Evolutionary conservation across 192 early-diverging fungal species (phyloP), one percentile per base, ranked within the genome.

Genomic region (Coemansia sp.): DNA sequence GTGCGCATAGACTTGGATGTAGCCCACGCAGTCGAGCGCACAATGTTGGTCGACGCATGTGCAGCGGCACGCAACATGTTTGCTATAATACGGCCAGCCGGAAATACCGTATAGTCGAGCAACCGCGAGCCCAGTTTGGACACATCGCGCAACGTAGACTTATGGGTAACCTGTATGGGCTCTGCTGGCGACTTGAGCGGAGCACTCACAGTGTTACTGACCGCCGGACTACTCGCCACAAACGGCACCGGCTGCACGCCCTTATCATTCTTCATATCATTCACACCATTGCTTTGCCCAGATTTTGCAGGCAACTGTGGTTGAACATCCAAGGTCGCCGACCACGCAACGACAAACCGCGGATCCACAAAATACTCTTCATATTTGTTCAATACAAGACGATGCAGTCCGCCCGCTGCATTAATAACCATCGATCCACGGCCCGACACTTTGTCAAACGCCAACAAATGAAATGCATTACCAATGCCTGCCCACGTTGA

Each of bases 331-430:
- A 80, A 54, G 5, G 64, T 55, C 0, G 64, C 50, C 29, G 77
- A 63, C 77, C 77, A 80, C 4, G 77, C 77, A 4, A 80, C 65
- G 9, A 71, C 66, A 54, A 78, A 90, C 69, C 86, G 76, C 20
- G 90, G 87, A 66, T 89, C 88, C 16, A 89, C 90, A 16, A 86
- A 66, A 54, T 89, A 90, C 65, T 88, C 86, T 59, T 93, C 90
- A n/a, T 80, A 84, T 10, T 86, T 79, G 6, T 80, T 63, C 52
- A 93, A 71, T 11, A 85, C 82, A 48, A 93, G 66, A 18, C 89
- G 77, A 65, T 90, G 88, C 27, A 93, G 53, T 1, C 88, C 87
- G 38, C 88, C 87, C 35, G 86, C 83, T 26, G 84, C 70, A 20
- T 87, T 83, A 37, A 93, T 83, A 11, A 85, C 90, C 27, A 89